Base-by-base conservation (phyloP, 768 basidiomycete genomes). In the Xerocomellus dryophilus region DNA sequence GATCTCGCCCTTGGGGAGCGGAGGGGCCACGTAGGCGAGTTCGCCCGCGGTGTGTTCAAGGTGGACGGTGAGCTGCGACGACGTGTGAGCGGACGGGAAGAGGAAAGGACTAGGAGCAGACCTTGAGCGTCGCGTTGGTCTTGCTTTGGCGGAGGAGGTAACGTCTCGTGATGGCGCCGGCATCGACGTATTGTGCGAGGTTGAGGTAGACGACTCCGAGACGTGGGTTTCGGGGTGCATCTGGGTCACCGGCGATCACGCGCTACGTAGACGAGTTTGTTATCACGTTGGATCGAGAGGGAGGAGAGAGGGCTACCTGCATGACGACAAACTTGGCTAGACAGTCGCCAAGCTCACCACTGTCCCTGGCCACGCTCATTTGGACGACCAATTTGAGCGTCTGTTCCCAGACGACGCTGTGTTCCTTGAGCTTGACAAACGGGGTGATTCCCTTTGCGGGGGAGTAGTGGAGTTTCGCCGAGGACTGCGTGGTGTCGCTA, bases 91-190 rank as follows among this genome's bases (percentile, higher is more conserved):
- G 2, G 17, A 27, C 14, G 21, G 2, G 15, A 42, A 12, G 23
- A 9, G 11, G 46, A 49, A 44, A 7, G 18, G 32, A 9, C 17
- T 4, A 3, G 9, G 17, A 36, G 43, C 43, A 42, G 41, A 87
- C 85, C 76, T 86, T 86, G 44, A 92, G 74, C 7, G 84, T 86
- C 1, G 90, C 88, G 59, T 92, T 92, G 36, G 83, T 88, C 70
- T 87, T 89, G 61, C 85, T 88, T 61, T 88, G 80, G 44, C 81
- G 75, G 6, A 90, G 71, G 7, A 90, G 75, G 68, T 89, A 88
- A 7, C 81, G 75, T 17, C 90, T 76, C 10, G 82, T 81, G 23
- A 89, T 77, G 27, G 67, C 65, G 8, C 81, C 80, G 2, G 72
- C 80, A 43, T 78, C 76, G 14, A 83, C 85, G 60, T 90, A 92